Evolutionary conservation across 2,329 filamentous ascomycete species (phyloP).

Genomic region (Aspergillus sp.): DNA sequence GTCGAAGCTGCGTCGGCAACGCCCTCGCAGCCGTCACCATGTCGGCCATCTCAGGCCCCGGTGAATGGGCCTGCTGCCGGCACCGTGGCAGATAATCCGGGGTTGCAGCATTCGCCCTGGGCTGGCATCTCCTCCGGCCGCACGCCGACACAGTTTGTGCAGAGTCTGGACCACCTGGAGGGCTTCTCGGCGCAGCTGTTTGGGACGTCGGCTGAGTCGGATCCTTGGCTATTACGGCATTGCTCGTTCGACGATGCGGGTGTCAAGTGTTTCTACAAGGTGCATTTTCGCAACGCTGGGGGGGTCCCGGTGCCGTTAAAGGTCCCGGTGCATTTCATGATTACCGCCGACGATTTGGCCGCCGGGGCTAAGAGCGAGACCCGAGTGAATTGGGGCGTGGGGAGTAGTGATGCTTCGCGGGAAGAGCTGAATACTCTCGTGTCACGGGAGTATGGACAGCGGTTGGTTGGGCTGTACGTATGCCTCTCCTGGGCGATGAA

Average conservation of each 20-base stretch:
- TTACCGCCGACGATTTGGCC: conserved; percentile 16
- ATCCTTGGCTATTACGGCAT: conserved; percentile 30
- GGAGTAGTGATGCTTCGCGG: conserved; percentile 2
- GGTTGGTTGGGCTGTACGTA: conserved; percentile 16
- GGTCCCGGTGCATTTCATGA: conserved; percentile 28
- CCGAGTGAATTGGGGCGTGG: conserved; percentile 1
- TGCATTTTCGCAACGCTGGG: conserved; percentile 32
- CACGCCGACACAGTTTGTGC: conserved; percentile 18
- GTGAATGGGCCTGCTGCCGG: conserved; percentile 2
- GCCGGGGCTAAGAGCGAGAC: conserved; percentile 14
- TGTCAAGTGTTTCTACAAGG: conserved; percentile 27
- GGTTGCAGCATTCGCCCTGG: not conserved
- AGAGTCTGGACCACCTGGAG: conserved; percentile 24
- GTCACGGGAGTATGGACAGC: conserved; percentile 16
- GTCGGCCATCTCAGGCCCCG: not conserved
- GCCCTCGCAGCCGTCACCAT: not conserved
- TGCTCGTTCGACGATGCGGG: conserved; percentile 31
- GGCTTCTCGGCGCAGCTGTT: conserved; percentile 23
- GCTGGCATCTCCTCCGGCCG: conserved; percentile 10
- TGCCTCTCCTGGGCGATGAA: not conserved
- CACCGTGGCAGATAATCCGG: conserved; percentile 8
- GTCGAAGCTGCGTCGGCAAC: not conserved
- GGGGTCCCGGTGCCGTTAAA: conserved; percentile 27
- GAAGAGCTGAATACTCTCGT: conserved; percentile 16
- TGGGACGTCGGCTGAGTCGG: conserved; percentile 26